phyloP scores from a whole-genome alignment of 306 rosid species.

The Pachyrhizus erosus region DNA sequence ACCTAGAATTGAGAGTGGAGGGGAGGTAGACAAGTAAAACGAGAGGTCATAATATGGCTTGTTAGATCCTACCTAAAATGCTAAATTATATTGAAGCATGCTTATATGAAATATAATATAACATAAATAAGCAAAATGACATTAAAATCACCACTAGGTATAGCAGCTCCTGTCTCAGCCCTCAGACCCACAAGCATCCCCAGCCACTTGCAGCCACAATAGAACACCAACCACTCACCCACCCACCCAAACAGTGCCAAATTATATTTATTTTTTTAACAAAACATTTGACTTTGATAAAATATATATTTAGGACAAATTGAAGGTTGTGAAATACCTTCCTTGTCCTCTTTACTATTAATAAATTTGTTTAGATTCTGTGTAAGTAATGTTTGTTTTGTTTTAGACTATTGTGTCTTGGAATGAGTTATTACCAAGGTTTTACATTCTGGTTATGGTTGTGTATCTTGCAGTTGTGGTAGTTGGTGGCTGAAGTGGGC shows the following conservation, averaged over 20 bases:
- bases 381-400: too few species aligned
- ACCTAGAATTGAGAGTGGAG: neutral
- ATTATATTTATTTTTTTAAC: neutral
- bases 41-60: neutral
- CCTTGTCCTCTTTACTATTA: neutral
- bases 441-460: conserved; percentile 3
- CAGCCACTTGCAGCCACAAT: neutral
- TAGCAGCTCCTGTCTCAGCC: neutral
- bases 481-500: conserved; percentile 3
- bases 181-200: neutral
- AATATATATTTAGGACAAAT: neutral
- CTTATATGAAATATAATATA: neutral
- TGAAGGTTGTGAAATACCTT: neutral
- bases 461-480: neutral
- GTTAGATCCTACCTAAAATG: neutral
- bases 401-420: too few species aligned
- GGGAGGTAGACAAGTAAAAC: neutral
- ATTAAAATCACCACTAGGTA: neutral
- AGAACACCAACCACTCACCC: neutral
- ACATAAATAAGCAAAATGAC: neutral
- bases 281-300: neutral
- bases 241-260: neutral
- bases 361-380: neutral
- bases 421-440: neutral
- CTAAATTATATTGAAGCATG: neutral